Conservation (phyloP, 768 basidiomycete genomes). For the Trametes cingulata region DNA sequence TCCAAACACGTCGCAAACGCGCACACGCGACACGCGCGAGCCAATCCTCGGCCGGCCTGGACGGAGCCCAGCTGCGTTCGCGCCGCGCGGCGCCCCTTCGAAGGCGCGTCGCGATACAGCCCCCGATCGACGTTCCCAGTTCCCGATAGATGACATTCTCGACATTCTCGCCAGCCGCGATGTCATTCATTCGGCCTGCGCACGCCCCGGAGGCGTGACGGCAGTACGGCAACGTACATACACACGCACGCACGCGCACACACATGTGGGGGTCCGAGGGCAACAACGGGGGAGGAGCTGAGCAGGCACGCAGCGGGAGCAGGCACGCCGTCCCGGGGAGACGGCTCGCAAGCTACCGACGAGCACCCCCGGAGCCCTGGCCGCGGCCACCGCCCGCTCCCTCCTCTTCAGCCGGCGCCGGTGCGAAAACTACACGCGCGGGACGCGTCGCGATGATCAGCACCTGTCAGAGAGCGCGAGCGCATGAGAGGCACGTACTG, state of each 20-base stretch:
- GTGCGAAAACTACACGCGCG: conserved; percentile 7
- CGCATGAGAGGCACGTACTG: conserved; percentile 33
- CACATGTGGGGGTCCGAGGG: too few relatives aligned
- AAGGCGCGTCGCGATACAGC: background rate
- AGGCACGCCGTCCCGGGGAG: background rate
- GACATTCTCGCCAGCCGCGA: too few relatives aligned
- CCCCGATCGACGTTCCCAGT: conserved; percentile 15
- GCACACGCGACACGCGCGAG: conserved; percentile 3
- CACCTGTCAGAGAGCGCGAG: background rate
- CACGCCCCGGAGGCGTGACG: too few relatives aligned
- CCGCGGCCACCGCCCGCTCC: conserved; percentile 14
- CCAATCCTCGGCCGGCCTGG: conserved; percentile 9
- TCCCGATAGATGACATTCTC: too few relatives aligned
- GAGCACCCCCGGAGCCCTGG: conserved; percentile 11
- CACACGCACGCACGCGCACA: background rate
- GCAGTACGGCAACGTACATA: background rate
- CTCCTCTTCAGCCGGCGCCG: conserved; percentile 20
- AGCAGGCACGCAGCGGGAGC: background rate
- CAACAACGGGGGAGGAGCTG: too few relatives aligned
- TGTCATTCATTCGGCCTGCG: background rate
- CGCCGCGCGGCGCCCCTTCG: too few relatives aligned
- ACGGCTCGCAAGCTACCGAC: conserved; percentile 6
- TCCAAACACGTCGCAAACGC: background rate
- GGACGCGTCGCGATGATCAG: background rate
- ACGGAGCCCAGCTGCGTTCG: conserved; percentile 9